These are phyloP conservation scores for Plantago ovata DNA, from an alignment of 257 asterid genomes.

Conservation along the genomic window DNA sequence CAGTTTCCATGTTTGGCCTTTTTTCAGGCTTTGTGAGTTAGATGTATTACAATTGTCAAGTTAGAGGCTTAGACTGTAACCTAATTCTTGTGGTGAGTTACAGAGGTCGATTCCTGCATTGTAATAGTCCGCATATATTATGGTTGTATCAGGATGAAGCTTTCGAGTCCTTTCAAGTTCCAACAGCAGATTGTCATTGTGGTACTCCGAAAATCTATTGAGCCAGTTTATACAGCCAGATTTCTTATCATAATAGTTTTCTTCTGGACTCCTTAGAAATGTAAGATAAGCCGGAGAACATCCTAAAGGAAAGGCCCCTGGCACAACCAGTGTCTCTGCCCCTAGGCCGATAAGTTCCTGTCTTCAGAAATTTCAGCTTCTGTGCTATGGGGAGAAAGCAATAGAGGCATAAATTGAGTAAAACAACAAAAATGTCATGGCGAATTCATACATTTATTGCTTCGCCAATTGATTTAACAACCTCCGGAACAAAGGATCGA, in stretches of 20 bases:
- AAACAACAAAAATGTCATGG: neutral
- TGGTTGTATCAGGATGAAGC: constrained; percentile 29
- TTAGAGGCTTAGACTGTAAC: constrained; percentile 10
- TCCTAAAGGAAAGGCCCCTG: constrained; percentile 49
- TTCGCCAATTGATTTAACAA: constrained; percentile 18
- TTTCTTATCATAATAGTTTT: constrained; percentile 26
- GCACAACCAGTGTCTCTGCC: constrained; percentile 41
- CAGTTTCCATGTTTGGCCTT: neutral
- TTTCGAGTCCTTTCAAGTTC: constrained; percentile 25
- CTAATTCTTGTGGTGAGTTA: constrained; percentile 19
- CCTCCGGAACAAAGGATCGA: constrained; percentile 22
- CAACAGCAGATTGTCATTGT: constrained; percentile 26
- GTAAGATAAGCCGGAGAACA: constrained; percentile 35
- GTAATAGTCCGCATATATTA: constrained; percentile 51
- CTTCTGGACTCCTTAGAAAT: constrained; percentile 17
- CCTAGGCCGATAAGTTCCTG: constrained; percentile 51
- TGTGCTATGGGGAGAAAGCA: neutral
- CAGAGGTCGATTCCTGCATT: constrained; percentile 36
- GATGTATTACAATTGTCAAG: neutral
- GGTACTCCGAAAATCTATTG: constrained; percentile 33
- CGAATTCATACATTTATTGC: constrained; percentile 14
- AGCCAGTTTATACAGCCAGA: constrained; percentile 47
- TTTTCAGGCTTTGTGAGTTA: too few species aligned
- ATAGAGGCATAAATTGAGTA: neutral
- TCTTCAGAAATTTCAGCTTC: neutral